Evolutionary conservation across 345 rosid genomes (phyloP).

Genomic region (Pugionium dolabratum): DNA sequence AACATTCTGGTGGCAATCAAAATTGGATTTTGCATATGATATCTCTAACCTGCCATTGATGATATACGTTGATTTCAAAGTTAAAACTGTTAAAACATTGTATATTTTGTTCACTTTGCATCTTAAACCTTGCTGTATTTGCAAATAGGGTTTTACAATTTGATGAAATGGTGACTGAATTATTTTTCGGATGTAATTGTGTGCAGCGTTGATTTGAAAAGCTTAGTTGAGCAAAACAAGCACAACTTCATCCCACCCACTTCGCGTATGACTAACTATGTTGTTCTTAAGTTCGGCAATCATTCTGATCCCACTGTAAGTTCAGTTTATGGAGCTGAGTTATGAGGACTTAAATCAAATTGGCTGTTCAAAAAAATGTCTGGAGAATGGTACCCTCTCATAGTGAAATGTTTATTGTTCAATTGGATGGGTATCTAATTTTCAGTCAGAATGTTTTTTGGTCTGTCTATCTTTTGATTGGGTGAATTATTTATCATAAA

Average conservation of each 20-base stretch:
- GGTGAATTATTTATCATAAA: constrained; percentile 8
- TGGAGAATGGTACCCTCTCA: neutral
- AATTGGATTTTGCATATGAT: constrained; percentile 3
- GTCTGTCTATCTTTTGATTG: neutral
- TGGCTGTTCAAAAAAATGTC: neutral
- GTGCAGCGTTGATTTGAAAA: constrained; percentile 85
- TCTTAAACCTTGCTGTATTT: constrained; percentile 2
- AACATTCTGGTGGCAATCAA: neutral
- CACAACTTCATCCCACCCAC: constrained; percentile 81
- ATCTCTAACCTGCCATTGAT: neutral
- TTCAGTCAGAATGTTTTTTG: neutral
- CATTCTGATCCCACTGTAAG: constrained; percentile 57
- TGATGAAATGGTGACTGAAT: constrained; percentile 5
- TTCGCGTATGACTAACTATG: constrained; percentile 88
- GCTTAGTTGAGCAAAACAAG: constrained; percentile 80
- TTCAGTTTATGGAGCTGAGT: constrained; percentile 20
- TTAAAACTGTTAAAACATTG: constrained; percentile 1
- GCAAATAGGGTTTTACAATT: neutral
- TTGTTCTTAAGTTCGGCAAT: constrained; percentile 77
- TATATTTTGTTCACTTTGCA: neutral
- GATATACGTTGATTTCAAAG: neutral
- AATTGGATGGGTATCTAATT: neutral
- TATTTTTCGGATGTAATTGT: constrained; percentile 18
- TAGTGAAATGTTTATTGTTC: constrained; percentile 6
- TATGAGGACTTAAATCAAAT: neutral